These are phyloP conservation scores for Aureobasidium sp. DNA, from an alignment of 2,329 filamentous ascomycete genomes.

Conservation along the genomic window DNA sequence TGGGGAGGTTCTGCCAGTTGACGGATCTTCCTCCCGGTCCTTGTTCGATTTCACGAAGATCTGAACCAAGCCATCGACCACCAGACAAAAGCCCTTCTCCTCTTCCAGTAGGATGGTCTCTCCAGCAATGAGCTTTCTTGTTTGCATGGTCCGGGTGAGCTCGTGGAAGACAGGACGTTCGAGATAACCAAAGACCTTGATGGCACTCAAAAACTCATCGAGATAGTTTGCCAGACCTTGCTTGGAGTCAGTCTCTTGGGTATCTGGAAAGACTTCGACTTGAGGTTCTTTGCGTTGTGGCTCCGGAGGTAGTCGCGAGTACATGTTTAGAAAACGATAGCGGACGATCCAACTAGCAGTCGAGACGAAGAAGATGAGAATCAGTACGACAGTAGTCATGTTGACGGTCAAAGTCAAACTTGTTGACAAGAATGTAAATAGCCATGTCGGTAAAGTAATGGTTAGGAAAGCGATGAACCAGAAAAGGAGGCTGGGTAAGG, in stretches of 20 bases:
- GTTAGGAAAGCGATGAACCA: constrained; percentile 79
- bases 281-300: constrained; percentile 94
- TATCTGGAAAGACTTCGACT: constrained; percentile 89
- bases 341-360: constrained; percentile 87
- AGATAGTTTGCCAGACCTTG: constrained; percentile 91
- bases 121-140: constrained; percentile 86
- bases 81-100: constrained; percentile 95
- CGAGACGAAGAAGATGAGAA: constrained; percentile 68
- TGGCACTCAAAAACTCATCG: constrained; percentile 95
- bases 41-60: constrained; percentile 93
- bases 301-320: constrained; percentile 84
- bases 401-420: constrained; percentile 98
- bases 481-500: constrained; percentile 56
- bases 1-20: constrained; percentile 29
- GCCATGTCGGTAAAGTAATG: constrained; percentile 78
- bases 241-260: constrained; percentile 82
- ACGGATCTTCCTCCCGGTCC: constrained; percentile 30
- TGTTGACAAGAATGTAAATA: constrained; percentile 84
- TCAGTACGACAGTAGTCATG: constrained; percentile 85
- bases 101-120: constrained; percentile 94
- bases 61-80: constrained; percentile 92
- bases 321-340: constrained; percentile 96
- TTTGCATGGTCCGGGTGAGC: constrained; percentile 96
- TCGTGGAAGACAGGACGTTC: constrained; percentile 97
- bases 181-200: constrained; percentile 97